Base-by-base conservation (phyloP, 441 rosid genomes). In the Brassica hybrid region DNA sequence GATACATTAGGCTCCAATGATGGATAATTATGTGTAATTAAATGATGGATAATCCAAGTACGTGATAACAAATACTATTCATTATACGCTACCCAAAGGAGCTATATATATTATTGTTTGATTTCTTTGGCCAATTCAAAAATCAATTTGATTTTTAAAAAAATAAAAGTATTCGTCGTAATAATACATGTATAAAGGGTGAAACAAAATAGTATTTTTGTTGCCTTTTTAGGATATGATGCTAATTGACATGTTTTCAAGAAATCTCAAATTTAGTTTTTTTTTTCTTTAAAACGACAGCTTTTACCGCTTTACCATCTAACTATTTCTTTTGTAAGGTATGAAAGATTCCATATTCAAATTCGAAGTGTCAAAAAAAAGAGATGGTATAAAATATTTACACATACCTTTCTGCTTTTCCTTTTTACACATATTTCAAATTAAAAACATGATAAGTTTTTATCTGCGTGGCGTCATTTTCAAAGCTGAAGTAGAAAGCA, bases 381-480 rank as follows among this genome's bases (percentile, higher is more conserved):
- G 12, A 67, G 60, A n/a, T 71, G 57, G 41, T 45, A 62, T 65
- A 74, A 67, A 67, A 74, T 73, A 73, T 36, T 60, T 70, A 63
- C 67, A 65, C 41, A 61, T 79, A 60, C 65, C 30, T 61, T 72
- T 67, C 21, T 32, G n/a, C 63, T 48, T 76, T 54, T 14, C 41
- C 71, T 67, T 50, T 54, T 65, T 18, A 43, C 73, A 48, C 21
- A 1, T 19, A 32, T 3, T 65, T 14, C 11, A 59, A 41, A 78
- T 38, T 3, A 73, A 45, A 27, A 34, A 56, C 32, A 66, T 21
- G 34, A 10, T 56, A 45, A 10, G 59, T 19, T 19, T 3, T 1
- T 7, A 1, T 1, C 16, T 4, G 50, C 60, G 88, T 89, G 89
- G 76, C 78, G 73, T 62, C 78, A 71, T 63, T 84, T 88, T 82